These are phyloP conservation scores for Hypoxylon lienhwacheense DNA, from an alignment of 495 filamentous ascomycete genomes.

Conservation along the genomic window DNA sequence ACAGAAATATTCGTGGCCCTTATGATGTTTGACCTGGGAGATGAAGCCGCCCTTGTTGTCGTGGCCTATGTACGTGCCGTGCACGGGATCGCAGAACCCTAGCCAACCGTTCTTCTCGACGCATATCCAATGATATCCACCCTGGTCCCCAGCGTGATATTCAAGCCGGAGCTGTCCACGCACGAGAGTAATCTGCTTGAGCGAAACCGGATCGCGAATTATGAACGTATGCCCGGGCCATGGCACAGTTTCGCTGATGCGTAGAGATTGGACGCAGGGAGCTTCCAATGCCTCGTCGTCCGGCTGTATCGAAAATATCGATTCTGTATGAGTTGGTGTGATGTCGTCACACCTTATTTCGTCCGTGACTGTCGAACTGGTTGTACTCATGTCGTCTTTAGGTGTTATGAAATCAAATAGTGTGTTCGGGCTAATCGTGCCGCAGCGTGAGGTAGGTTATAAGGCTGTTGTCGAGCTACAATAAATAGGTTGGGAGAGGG, in stretches of 20 bases:
- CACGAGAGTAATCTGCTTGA: slow-evolving; percentile 40
- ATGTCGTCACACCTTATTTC: background rate
- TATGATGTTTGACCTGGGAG: slow-evolving; percentile 7
- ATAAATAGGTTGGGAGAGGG: background rate
- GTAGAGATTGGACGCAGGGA: background rate
- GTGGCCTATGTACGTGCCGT: slow-evolving; percentile 39
- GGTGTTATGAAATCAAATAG: background rate
- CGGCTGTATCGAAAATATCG: no score
- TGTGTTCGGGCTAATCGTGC: background rate
- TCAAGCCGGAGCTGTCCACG: slow-evolving; percentile 39
- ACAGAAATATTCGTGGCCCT: slow-evolving; percentile 11
- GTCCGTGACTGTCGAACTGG: slow-evolving; percentile 12
- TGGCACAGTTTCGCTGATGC: slow-evolving; percentile 13
- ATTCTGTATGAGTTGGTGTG: slow-evolving; percentile 8
- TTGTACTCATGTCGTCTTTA: background rate
- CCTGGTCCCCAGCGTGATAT: slow-evolving; percentile 32
- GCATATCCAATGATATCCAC: slow-evolving; percentile 44
- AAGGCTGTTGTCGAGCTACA: background rate
- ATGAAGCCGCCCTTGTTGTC: slow-evolving; percentile 13
- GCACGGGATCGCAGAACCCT: slow-evolving; percentile 42
- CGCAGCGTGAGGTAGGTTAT: background rate
- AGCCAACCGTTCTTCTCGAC: slow-evolving; percentile 47
- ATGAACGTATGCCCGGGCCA: slow-evolving; percentile 37
- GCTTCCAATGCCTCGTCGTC: background rate
- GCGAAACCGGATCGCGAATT: slow-evolving; percentile 32